Conservation (phyloP, 208 protist genomes). For the Novymonas esmeraldas region DNA sequence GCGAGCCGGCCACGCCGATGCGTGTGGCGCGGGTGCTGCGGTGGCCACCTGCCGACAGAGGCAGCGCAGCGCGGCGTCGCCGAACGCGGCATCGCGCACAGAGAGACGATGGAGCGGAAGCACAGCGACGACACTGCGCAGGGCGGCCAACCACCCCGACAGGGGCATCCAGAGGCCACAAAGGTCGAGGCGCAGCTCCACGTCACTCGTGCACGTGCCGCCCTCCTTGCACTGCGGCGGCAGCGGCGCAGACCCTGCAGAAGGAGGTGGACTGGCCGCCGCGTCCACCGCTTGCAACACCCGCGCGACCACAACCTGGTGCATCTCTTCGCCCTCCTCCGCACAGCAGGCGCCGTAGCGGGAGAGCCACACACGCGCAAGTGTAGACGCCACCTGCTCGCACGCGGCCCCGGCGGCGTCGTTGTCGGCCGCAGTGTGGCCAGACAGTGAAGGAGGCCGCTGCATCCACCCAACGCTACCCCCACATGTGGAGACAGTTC, state of each 20-base stretch:
- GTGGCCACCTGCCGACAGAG: constrained; percentile 7
- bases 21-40: background rate
- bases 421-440: too few species aligned
- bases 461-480: too few species aligned
- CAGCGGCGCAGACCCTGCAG: too few species aligned
- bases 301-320: constrained; percentile 13
- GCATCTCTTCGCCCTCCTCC: constrained; percentile 17
- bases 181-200: constrained; percentile 11
- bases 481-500: too few species aligned
- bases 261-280: background rate
- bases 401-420: background rate
- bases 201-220: background rate
- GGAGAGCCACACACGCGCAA: constrained; percentile 16
- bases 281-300: constrained; percentile 17
- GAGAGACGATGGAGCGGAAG: constrained; percentile 14
- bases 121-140: constrained; percentile 13
- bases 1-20: background rate
- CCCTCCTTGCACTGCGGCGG: too few species aligned
- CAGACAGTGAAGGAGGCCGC: too few species aligned
- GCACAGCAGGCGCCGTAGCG: constrained; percentile 18
- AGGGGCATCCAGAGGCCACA: constrained; percentile 16
- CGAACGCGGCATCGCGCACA: constrained; percentile 19
- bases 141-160: constrained; percentile 19
- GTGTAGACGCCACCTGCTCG: background rate
- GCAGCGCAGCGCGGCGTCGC: constrained; percentile 23